Evolutionary conservation across 2,329 filamentous ascomycete species (phyloP).

Genomic region (Fusarium sp.): DNA sequence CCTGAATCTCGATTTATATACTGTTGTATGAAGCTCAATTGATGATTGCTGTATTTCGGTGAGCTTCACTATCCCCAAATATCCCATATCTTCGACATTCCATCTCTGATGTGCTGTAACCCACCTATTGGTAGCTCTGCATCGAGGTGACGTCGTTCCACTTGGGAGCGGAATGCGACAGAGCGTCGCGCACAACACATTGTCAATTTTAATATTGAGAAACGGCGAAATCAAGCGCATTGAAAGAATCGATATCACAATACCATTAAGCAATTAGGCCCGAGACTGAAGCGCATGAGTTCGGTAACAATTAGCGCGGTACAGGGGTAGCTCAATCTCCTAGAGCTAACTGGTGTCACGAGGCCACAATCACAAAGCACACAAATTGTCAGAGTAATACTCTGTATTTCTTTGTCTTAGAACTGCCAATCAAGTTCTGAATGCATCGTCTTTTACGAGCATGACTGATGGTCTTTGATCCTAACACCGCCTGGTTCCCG

Average conservation of each 20-base stretch:
- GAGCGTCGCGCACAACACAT: slow-evolving; percentile 18
- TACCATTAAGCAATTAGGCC: not conserved
- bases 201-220: not conserved
- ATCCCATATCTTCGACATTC: not conserved
- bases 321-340: not conserved
- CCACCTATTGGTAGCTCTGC: not conserved
- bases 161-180: slow-evolving; percentile 5
- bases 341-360: slow-evolving; percentile 11
- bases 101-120: not conserved
- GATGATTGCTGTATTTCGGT: not conserved
- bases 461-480: slow-evolving; percentile 44
- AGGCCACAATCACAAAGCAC: slow-evolving; percentile 16
- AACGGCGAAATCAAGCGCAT: not conserved
- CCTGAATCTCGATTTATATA: not conserved
- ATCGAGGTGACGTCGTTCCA: slow-evolving; percentile 26
- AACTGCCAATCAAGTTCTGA: slow-evolving; percentile 40
- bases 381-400: slow-evolving; percentile 31
- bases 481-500: slow-evolving; percentile 49
- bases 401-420: slow-evolving; percentile 46
- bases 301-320: no score
- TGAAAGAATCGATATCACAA: not conserved
- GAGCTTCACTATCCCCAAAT: not conserved
- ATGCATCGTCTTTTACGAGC: slow-evolving; percentile 45
- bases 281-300: not conserved
- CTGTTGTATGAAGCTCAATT: not conserved